phyloP scores from a whole-genome alignment of 176 grass and related monocot species.

The Bonia amplexicaulis region DNA sequence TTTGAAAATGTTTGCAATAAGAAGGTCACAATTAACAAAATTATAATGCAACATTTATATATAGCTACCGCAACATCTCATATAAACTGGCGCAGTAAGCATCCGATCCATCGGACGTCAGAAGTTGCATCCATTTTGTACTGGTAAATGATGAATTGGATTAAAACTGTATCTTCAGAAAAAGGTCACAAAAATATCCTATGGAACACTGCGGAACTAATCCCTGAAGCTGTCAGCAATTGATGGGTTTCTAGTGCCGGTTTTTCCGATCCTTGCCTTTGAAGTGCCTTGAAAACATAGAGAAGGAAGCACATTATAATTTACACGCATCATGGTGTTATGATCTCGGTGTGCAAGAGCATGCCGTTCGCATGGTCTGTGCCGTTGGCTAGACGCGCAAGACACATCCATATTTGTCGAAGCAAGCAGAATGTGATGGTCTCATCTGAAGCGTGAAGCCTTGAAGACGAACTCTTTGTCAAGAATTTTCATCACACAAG shows the following conservation, averaged over 20 bases:
- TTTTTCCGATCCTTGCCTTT: not conserved
- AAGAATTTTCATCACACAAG: not conserved
- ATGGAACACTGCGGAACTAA: not conserved
- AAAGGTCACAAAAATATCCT: not conserved
- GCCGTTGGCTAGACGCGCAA: constrained; percentile 20
- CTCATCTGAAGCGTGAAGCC: not conserved
- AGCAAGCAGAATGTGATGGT: not conserved
- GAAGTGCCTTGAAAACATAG: not conserved
- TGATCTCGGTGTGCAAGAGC: not conserved
- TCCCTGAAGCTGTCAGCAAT: not conserved
- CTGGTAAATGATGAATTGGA: not conserved
- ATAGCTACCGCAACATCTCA: not conserved
- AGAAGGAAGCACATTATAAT: not conserved
- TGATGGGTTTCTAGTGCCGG: not conserved
- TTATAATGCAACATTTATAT: not conserved
- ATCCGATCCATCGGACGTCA: not conserved
- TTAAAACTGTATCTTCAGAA: not conserved
- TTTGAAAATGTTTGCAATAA: not conserved
- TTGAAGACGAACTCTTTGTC: not conserved
- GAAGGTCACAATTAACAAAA: not conserved
- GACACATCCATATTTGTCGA: constrained; percentile 13
- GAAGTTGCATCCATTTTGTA: not conserved
- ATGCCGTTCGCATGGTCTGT: constrained; percentile 21
- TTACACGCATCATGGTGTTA: not conserved
- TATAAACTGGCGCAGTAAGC: not conserved